Evolutionary conservation across 768 basidiomycete species (phyloP), one percentile per base, ranked within the genome.

Genomic region (Gautieria morchelliformis): DNA sequence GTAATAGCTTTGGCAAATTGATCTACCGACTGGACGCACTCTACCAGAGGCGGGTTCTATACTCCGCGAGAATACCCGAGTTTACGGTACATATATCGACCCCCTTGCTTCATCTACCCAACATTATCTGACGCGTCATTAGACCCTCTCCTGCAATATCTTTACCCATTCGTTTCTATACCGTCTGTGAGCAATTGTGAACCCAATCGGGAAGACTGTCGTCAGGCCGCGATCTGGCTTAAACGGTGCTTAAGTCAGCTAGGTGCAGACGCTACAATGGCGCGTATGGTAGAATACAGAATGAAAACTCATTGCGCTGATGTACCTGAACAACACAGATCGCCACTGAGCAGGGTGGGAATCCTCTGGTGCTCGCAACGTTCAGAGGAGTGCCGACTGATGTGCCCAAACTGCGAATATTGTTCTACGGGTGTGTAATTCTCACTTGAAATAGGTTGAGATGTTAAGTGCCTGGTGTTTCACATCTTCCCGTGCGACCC

Each of bases 141-240:
- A 82, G 91, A 92, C 63, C 82, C 82, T 12, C 76, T 94, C 74
- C 75, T 83, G 2, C 86, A 85, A 64, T 89, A 89, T 0, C 74
- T 95, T 5, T 83, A 86, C 0, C 87, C 89, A 65, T 91, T 99
- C 60, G 77, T 96, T 6, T 83, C 91, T 0, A 88, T 93, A 42
- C 89, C 85, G 1, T 95, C 93, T 46, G 79, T 99, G 51, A 93
- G 90, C 64, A 81, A 78, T 49, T 75, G 76, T 56, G 76, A 81
- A 1, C 66, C 71, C 1, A 81, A 88, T 66, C 77, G 82, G 56
- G 91, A 92, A 68, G 87, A 94, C 66, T 99, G 96, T 67, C 80
- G 93, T 53, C 95, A 98, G 66, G 89, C 92, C 1, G 93, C 93
- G 5, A 85, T 94, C 45, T 93, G 93, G 85, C 71, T 98, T 56